A percentile compares a stretch with the other conserved stretches of the same genome.
Conservation (phyloP, 2,329 filamentous ascomycete species). For the Esteya vermicola region DNA sequence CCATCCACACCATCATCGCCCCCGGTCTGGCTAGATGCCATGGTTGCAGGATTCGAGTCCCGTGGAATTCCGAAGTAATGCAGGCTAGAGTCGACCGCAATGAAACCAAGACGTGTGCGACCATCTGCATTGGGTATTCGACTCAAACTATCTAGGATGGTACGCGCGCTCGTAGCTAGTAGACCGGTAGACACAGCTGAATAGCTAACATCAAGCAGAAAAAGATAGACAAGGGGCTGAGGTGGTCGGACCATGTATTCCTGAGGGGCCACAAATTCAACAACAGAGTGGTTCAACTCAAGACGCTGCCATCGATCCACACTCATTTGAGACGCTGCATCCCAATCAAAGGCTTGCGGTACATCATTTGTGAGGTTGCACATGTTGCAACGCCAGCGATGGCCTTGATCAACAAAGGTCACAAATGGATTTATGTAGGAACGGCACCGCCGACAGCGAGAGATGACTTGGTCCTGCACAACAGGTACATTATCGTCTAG, state of each 20-base stretch:
- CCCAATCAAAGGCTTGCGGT: slow-evolving; percentile 98
- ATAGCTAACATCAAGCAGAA: slow-evolving; percentile 90
- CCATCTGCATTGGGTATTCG: slow-evolving; percentile 97
- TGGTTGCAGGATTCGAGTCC: slow-evolving; percentile 8
- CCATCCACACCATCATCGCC: slow-evolving; percentile 17
- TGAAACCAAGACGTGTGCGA: slow-evolving; percentile 82
- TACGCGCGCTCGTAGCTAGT: slow-evolving; percentile 80
- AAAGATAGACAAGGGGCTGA: slow-evolving; percentile 88
- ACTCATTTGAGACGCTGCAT: slow-evolving; percentile 77
- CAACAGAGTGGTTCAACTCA: slow-evolving; percentile 90
- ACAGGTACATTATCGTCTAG: slow-evolving; percentile 82
- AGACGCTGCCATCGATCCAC: slow-evolving; percentile 85
- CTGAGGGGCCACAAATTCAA: slow-evolving; percentile 94
- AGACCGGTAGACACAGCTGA: slow-evolving; percentile 80
- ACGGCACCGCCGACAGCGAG: slow-evolving; percentile 84
- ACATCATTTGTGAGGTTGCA: slow-evolving; percentile 98
- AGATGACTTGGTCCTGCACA: slow-evolving; percentile 93
- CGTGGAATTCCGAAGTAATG: slow-evolving; percentile 87
- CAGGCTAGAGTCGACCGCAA: slow-evolving; percentile 85
- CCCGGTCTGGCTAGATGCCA: no score
- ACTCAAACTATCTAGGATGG: slow-evolving; percentile 87
- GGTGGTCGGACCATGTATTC: slow-evolving; percentile 99
- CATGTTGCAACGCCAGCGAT: slow-evolving; percentile 99
- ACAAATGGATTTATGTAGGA: slow-evolving; percentile 98
- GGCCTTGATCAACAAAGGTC: slow-evolving; percentile 89